Evolutionary conservation across 2,329 filamentous ascomycete genomes (phyloP), one percentile per base, ranked within the genome.

Genomic region (Trichoderma sp.): DNA sequence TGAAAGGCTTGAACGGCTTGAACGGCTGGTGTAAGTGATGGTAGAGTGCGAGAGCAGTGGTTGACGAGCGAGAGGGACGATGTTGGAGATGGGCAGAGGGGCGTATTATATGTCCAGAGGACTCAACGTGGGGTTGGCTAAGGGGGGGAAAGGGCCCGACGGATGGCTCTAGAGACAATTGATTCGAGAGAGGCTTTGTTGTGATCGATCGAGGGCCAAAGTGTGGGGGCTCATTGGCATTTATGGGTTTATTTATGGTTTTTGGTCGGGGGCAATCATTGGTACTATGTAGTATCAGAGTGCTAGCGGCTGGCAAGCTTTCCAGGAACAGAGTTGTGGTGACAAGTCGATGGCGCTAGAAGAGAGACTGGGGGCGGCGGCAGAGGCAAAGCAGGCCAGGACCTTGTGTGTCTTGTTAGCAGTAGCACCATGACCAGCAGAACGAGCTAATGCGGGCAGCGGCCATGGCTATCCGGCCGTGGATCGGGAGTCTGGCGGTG

Each of bases 191-290:
- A 54, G 39, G 63, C 67, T 68, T 66, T 54, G 34, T 66, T 27
- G 22, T 67, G 45, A 57, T 67, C 64, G 64, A 67, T 67, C 56
- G 56, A 65, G 48, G 53, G 50, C 10, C 29, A 54, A 45, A 66
- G 67, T 60, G 74, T 74, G 76, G 77, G 74, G 73, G 71, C 72
- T 45, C 70, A 68, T 71, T 73, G 72, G 67, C 70, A 75, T 78
- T 78, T 61, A 75, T 78, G 68, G 69, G 74, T 78, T 78, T 57
- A 75, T 77, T 78, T 66, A 77, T 78, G 74, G 70, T 76, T 78
- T 77, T 77, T 71, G 70, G 71, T 66, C n/a, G 54, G 63, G 35
- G 58, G 34, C 54, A 56, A 37, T 54, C 19, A 58, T 67, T 64
- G 39, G 39, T n/a, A n/a, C n/a, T n/a, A n/a, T n/a, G n/a, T n/a